A percentile compares a stretch with the other conserved stretches of the same genome.
phyloP scores from a whole-genome alignment of 306 rosid genomes.

The Hippophae rhamnoides region DNA sequence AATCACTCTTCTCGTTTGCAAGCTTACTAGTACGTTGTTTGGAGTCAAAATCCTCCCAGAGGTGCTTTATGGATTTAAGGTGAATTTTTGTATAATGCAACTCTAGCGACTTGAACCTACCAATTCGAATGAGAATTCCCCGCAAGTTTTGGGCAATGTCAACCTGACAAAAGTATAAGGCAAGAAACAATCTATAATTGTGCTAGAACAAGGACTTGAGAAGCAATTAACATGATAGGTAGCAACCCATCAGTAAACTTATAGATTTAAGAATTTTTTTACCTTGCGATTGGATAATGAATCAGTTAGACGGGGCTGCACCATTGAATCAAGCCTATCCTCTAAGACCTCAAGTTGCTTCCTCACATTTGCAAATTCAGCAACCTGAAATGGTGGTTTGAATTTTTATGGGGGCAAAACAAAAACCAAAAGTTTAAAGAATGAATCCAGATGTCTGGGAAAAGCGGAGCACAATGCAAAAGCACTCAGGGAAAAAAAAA shows the following conservation, averaged over 20 bases:
- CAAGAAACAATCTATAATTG: neutral
- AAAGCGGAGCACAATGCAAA: constrained; percentile 1
- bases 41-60: constrained; percentile 83
- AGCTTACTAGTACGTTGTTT: constrained; percentile 47
- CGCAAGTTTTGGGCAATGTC: constrained; percentile 84
- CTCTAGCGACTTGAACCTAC: constrained; percentile 93
- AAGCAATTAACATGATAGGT: constrained; percentile 1
- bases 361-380: constrained; percentile 96
- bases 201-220: constrained; percentile 4
- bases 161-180: constrained; percentile 36
- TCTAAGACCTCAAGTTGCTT: constrained; percentile 96
- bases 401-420: neutral
- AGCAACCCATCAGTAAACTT: neutral
- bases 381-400: constrained; percentile 44
- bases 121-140: constrained; percentile 86
- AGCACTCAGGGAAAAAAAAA: constrained; percentile 13
- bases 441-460: constrained; percentile 5
- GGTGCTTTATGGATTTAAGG: constrained; percentile 76
- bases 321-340: constrained; percentile 92
- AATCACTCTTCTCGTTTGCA: constrained; percentile 50
- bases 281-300: constrained; percentile 87
- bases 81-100: constrained; percentile 84
- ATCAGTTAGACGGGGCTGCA: constrained; percentile 92
- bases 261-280: constrained; percentile 1
- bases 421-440: neutral